Evolutionary conservation across 352 stramenopile genomes (phyloP).

Genomic region (Phytophthora hibernalis): DNA sequence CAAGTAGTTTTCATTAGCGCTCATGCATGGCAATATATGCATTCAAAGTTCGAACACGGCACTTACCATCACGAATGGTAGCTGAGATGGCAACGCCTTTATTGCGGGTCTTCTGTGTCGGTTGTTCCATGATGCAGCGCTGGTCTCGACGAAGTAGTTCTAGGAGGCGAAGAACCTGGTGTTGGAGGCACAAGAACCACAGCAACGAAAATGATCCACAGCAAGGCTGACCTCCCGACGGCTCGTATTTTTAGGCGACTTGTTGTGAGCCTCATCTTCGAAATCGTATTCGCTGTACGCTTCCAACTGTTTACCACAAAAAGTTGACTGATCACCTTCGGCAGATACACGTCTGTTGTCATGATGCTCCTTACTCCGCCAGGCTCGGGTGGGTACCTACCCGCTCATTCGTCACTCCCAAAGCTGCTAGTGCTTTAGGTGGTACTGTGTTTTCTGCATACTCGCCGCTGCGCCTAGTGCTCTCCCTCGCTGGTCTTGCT

Average conservation of each 20-base stretch:
- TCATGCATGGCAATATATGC: background rate
- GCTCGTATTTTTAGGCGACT: slow-evolving; percentile 48
- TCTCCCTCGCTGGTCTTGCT: slow-evolving; percentile 39
- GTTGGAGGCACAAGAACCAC: background rate
- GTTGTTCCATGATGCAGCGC: slow-evolving; percentile 39
- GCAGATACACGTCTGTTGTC: slow-evolving; percentile 1
- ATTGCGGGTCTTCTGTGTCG: slow-evolving; percentile 53
- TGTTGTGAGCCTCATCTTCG: slow-evolving; percentile 34
- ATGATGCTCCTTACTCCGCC: slow-evolving; percentile 2
- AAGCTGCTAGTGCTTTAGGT: slow-evolving; percentile 12
- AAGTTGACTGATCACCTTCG: slow-evolving; percentile 20
- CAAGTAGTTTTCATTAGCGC: background rate
- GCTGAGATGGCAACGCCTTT: slow-evolving; percentile 56
- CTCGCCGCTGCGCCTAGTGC: slow-evolving; percentile 9
- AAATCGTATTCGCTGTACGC: slow-evolving; percentile 15
- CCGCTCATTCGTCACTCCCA: slow-evolving; percentile 8
- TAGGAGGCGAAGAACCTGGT: background rate
- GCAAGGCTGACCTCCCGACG: slow-evolving; percentile 13
- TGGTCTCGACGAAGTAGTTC: background rate
- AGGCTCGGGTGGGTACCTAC: slow-evolving; percentile 10
- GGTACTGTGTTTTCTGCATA: background rate
- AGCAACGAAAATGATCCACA: slow-evolving; percentile 14
- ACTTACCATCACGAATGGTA: slow-evolving; percentile 60
- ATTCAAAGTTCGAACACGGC: too few relatives aligned
- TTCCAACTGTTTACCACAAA: slow-evolving; percentile 21